Evolutionary conservation across 2,329 filamentous ascomycete species (phyloP).

Genomic region (Penicillium digitatum): DNA sequence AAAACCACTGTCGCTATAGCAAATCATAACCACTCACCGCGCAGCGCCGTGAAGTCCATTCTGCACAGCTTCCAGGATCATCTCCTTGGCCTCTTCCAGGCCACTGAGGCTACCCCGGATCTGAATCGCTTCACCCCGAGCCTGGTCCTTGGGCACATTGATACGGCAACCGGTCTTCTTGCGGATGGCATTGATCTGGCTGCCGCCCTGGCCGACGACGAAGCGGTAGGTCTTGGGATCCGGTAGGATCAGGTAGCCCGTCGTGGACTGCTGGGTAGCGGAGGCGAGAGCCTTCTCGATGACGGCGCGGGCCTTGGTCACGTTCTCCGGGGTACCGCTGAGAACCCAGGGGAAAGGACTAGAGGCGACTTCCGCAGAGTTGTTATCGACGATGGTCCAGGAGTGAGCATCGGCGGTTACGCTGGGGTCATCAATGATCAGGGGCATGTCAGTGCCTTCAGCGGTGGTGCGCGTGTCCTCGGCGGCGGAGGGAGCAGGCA

Average conservation of each 20-base stretch:
- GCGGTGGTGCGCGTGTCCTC: slow-evolving; percentile 45
- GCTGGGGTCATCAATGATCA: slow-evolving; percentile 84
- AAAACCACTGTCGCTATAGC: neutral
- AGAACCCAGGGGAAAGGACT: slow-evolving; percentile 75
- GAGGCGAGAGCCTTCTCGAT: slow-evolving; percentile 69
- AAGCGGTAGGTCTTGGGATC: slow-evolving; percentile 86
- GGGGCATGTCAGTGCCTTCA: slow-evolving; percentile 64
- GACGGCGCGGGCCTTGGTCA: slow-evolving; percentile 73
- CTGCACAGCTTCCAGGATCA: slow-evolving; percentile 79
- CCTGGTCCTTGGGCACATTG: slow-evolving; percentile 81
- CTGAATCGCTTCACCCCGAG: slow-evolving; percentile 76
- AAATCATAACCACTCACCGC: slow-evolving; percentile 10
- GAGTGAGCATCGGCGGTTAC: slow-evolving; percentile 65
- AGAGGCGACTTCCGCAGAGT: slow-evolving; percentile 28
- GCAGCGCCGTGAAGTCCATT: slow-evolving; percentile 30
- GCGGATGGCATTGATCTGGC: slow-evolving; percentile 87
- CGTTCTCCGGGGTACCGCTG: slow-evolving; percentile 69
- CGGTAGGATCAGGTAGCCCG: slow-evolving; percentile 82
- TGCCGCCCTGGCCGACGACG: slow-evolving; percentile 83
- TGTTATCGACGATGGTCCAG: slow-evolving; percentile 71
- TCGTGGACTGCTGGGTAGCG: slow-evolving; percentile 51
- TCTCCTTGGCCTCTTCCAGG: slow-evolving; percentile 78
- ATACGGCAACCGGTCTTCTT: slow-evolving; percentile 92
- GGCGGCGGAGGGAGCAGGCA: slow-evolving; percentile 64
- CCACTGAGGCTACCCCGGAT: slow-evolving; percentile 75